phyloP scores from a whole-genome alignment of 2,329 filamentous ascomycete genomes.

The Paecilomyces sp. region DNA sequence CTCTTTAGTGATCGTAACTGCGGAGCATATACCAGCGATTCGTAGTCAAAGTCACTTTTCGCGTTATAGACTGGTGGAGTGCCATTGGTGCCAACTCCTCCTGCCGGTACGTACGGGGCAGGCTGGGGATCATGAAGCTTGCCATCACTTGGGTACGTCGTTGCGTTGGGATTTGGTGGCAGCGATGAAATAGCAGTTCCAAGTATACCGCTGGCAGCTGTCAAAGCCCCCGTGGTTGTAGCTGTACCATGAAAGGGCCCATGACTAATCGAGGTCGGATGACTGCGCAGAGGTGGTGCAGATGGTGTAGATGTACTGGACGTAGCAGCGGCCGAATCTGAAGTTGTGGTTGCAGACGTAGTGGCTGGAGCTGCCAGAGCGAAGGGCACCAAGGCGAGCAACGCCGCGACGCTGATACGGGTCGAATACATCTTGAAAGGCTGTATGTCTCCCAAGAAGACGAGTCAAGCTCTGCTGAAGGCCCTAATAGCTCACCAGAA shows the following conservation, averaged over 20 bases:
- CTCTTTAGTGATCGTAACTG: not conserved
- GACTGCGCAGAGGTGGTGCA: slow-evolving; percentile 40
- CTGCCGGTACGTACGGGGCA: slow-evolving; percentile 63
- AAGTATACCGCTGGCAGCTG: slow-evolving; percentile 32
- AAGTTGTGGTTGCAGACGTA: slow-evolving; percentile 3
- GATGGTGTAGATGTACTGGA: not conserved
- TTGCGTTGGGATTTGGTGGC: slow-evolving; percentile 55
- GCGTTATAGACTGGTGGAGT: slow-evolving; percentile 67
- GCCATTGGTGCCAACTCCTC: slow-evolving; percentile 73
- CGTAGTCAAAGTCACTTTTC: slow-evolving; percentile 75
- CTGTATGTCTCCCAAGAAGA: not conserved
- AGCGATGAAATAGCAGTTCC: slow-evolving; percentile 52
- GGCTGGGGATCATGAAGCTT: slow-evolving; percentile 60
- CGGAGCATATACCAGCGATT: slow-evolving; percentile 51
- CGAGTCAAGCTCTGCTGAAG: not conserved
- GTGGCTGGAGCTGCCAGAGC: slow-evolving; percentile 9
- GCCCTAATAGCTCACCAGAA: not conserved
- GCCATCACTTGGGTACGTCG: slow-evolving; percentile 66
- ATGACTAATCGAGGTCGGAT: slow-evolving; percentile 53
- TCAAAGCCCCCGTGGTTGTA: slow-evolving; percentile 63
- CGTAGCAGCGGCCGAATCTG: slow-evolving; percentile 2
- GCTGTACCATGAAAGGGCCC: slow-evolving; percentile 60
- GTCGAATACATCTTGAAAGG: slow-evolving; percentile 9
- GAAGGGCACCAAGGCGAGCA: slow-evolving; percentile 12
- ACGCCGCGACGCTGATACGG: slow-evolving; percentile 6